Conservation (phyloP, 2,329 filamentous ascomycete species). For the Pyrenochaeta sp. region DNA sequence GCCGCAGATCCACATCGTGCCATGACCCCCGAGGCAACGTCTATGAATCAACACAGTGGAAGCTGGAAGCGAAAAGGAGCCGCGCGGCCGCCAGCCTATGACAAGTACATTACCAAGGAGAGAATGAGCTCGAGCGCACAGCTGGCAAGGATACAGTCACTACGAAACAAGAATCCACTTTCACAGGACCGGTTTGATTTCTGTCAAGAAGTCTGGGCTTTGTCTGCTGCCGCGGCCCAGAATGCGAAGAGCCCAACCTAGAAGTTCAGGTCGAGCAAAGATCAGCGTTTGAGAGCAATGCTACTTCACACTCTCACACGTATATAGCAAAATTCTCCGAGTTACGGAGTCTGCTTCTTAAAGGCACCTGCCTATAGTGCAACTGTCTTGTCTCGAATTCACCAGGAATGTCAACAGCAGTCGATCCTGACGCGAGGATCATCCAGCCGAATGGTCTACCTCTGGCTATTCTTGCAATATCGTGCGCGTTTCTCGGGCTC, state of each 20-base stretch:
- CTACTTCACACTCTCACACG: no score
- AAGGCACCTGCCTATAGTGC: background rate
- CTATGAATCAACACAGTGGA: no score
- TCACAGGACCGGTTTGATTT: background rate
- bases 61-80: no score
- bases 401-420: background rate
- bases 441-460: conserved; percentile 25
- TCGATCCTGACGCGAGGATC: conserved; percentile 21
- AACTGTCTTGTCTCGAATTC: background rate
- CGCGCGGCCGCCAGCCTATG: no score
- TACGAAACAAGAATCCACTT: background rate
- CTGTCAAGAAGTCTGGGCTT: background rate
- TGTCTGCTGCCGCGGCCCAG: background rate
- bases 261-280: background rate
- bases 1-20: no score
- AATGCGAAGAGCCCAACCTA: background rate
- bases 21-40: no score
- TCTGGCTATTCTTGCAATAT: conserved; percentile 25
- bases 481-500: conserved; percentile 22
- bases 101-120: no score
- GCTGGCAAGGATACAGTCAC: background rate
- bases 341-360: background rate
- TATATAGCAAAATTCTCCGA: background rate
- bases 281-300: background rate
- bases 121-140: no score